A percentile compares a stretch with the other conserved stretches of the same genome.
Conservation (phyloP, 2,329 filamentous ascomycete species). For the Apiospora rasikravindrae region DNA sequence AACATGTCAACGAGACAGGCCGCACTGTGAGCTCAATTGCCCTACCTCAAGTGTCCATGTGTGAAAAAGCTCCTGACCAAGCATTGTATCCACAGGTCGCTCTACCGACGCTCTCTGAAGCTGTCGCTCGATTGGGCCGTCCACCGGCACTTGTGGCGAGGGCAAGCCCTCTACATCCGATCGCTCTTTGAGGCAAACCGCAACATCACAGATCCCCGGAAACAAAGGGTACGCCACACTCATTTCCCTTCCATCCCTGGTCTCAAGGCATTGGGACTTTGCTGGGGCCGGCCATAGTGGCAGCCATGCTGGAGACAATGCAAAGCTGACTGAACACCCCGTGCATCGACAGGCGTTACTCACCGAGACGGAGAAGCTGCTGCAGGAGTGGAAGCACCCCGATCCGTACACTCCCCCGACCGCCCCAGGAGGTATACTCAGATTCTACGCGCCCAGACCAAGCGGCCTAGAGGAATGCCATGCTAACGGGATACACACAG, state of each 20-base stretch:
- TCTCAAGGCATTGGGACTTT: constrained; percentile 2
- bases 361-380: constrained; percentile 83
- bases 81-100: constrained; percentile 53
- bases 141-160: constrained; percentile 90
- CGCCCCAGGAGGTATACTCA: constrained; percentile 81
- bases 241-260: background rate
- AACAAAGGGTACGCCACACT: constrained; percentile 73
- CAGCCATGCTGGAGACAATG: constrained; percentile 11
- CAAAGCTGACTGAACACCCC: constrained; percentile 20
- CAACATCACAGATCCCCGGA: constrained; percentile 80
- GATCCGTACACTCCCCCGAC: constrained; percentile 90
- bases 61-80: background rate
- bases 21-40: constrained; percentile 49
- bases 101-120: constrained; percentile 93
- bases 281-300: background rate
- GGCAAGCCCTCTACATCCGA: constrained; percentile 94
- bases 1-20: constrained; percentile 55
- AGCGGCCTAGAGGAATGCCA: background rate
- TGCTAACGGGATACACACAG: constrained; percentile 48
- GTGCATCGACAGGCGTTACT: constrained; percentile 69
- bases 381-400: constrained; percentile 96
- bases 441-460: background rate
- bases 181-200: constrained; percentile 94
- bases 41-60: background rate
- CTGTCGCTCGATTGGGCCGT: constrained; percentile 95